Base-by-base conservation (phyloP, 768 basidiomycete genomes). In the Tylopilus sp. region DNA sequence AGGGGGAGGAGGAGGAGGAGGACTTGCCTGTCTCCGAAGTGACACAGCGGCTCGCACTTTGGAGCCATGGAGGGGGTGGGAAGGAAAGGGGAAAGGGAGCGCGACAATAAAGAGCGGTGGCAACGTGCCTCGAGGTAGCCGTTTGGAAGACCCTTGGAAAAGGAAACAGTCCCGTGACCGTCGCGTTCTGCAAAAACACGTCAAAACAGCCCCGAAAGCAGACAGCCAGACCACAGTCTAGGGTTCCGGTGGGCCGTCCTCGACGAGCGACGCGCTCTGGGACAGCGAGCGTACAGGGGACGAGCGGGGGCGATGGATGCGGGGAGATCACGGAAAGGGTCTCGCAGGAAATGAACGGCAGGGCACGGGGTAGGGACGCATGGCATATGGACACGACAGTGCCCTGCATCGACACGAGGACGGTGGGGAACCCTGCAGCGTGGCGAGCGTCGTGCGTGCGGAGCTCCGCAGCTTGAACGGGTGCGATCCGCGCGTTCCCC, bases 21-120 rank as follows among this genome's bases (percentile, higher is more conserved):
- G 56, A 65, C 73, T 50, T 61, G 84, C 89, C 89, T 87, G 63
- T 90, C 88, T 62, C 80, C 79, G 66, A 92, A 92, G 55, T 83
- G 80, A 72, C 87, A 87, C 48, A 92, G 72, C 8, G 89, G 88
- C 73, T 89, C 89, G 70, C 87, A 90, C 58, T 77, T 55, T 9
- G 71, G 65, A 29, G 70, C 56, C 78, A 79, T 79, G 26, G 49
- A 33, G 54, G 34, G 5, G 22, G 41, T 14, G 26, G 24, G 22
- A 50, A 36, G 43, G 53, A 52, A 45, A 48, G 48, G 48, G 51
- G 28, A 36, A 57, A 50, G 45, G 45, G 63, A 54, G 55, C 57
- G 62, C 46, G 62, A 63, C 56, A 57, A 60, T 40, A 59, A 56
- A 47, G 58, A 57, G 62, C 42, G 22, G 64, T 63, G 55, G 61